These are phyloP conservation scores for Mucor saturninus DNA, from an alignment of 371 early-diverging fungal species.

Conservation along the genomic window DNA sequence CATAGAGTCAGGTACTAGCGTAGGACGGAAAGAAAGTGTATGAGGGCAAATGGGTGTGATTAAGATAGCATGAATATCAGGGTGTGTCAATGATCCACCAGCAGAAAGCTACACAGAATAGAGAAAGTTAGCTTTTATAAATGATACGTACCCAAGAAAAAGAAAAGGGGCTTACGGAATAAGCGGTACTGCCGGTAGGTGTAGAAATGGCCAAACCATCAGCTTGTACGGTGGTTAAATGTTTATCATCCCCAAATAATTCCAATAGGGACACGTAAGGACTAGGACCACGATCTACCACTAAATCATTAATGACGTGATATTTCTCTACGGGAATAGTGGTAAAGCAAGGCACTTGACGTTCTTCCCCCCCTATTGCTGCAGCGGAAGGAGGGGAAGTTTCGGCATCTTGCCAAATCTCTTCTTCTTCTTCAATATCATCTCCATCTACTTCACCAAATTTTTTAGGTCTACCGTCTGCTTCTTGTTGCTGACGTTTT, in stretches of 20 bases:
- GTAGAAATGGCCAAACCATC: constrained; percentile 94
- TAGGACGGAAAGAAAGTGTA: constrained; percentile 93
- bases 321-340: constrained; percentile 60
- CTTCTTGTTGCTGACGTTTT: constrained; percentile 5
- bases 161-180: constrained; percentile 60
- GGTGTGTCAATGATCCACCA: constrained; percentile 94
- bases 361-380: constrained; percentile 24
- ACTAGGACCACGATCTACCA: constrained; percentile 90
- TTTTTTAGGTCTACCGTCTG: constrained; percentile 34
- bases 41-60: constrained; percentile 97
- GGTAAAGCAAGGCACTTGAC: constrained; percentile 53
- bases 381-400: not conserved
- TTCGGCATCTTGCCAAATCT: not conserved
- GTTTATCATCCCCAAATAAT: constrained; percentile 87
- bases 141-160: not conserved
- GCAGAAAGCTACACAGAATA: constrained; percentile 72
- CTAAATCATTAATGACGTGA: constrained; percentile 81
- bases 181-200: constrained; percentile 97
- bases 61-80: constrained; percentile 88
- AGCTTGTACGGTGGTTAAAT: constrained; percentile 84
- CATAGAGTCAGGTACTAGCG: constrained; percentile 91
- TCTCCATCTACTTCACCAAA: constrained; percentile 57
- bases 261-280: constrained; percentile 90
- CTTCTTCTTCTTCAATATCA: constrained; percentile 4
- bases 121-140: not conserved